Conservation (phyloP, 108 stramenopile genomes). For the Craspedostauros australis region DNA sequence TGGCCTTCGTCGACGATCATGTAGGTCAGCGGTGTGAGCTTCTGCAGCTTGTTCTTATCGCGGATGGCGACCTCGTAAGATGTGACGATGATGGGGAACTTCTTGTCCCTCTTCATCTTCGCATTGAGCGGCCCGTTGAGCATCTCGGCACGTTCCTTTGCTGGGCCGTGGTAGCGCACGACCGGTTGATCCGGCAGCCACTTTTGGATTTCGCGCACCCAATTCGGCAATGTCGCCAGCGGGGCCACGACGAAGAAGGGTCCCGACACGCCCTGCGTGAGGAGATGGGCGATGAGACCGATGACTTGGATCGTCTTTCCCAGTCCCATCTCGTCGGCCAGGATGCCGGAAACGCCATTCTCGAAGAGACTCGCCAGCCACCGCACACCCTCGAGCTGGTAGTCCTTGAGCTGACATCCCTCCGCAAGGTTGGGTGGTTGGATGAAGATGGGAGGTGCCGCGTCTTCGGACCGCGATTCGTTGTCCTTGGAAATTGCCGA, state of each 20-base stretch:
- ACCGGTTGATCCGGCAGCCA: conserved; percentile 91
- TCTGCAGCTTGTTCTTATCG: conserved; percentile 69
- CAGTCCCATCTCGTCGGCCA: conserved; percentile 96
- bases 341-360: conserved; percentile 96
- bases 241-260: conserved; percentile 95
- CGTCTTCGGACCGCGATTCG: conserved; percentile 21
- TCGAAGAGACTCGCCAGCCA: conserved; percentile 97
- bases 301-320: conserved; percentile 95
- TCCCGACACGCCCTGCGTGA: conserved; percentile 78
- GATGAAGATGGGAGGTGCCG: conserved; percentile 77
- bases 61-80: conserved; percentile 91
- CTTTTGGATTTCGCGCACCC: conserved; percentile 94
- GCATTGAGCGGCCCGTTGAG: conserved; percentile 62
- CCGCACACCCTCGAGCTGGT: conserved; percentile 85
- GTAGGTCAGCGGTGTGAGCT: conserved; percentile 79
- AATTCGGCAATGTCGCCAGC: conserved; percentile 97
- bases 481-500: conserved; percentile 61
- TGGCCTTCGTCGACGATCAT: conserved; percentile 98
- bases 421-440: conserved; percentile 73
- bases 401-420: conserved; percentile 77
- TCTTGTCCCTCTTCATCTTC: conserved; percentile 43
- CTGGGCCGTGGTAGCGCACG: conserved; percentile 90
- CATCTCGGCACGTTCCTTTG: conserved; percentile 73
- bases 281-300: conserved; percentile 88
- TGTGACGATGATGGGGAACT: conserved; percentile 92